phyloP scores from a whole-genome alignment of 495 filamentous ascomycete species.

The Haplographium delicatum region DNA sequence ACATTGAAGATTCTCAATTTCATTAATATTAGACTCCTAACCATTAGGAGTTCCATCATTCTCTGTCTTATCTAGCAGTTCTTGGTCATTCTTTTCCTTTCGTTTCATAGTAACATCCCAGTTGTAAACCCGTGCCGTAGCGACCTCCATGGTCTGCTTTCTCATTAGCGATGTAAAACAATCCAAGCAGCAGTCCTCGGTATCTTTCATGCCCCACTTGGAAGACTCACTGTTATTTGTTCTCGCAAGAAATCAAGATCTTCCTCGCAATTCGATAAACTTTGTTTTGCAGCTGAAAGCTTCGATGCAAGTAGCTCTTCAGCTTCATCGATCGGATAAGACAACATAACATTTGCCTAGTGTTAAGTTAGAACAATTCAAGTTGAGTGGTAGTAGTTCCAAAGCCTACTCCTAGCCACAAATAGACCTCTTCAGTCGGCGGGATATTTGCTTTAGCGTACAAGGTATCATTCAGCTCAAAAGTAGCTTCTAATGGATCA shows the following conservation, averaged over 20 bases:
- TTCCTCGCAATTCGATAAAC: conserved; percentile 82
- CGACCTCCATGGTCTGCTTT: conserved; percentile 85
- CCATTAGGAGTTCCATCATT: conserved; percentile 24
- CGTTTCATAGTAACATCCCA: conserved; percentile 94
- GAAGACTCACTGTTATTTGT: conserved; percentile 77
- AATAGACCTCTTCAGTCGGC: conserved; percentile 85
- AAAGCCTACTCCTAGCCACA: conserved; percentile 78
- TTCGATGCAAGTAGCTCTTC: conserved; percentile 73
- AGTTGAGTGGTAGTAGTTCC: no score
- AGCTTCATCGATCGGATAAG: conserved; percentile 87
- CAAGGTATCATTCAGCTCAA: conserved; percentile 93
- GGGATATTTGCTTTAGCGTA: conserved; percentile 82
- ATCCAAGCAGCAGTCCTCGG: no score
- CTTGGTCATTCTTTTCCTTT: conserved; percentile 75
- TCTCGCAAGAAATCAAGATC: conserved; percentile 94
- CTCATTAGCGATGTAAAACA: conserved; percentile 25
- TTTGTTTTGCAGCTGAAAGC: conserved; percentile 70
- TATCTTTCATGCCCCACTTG: background rate
- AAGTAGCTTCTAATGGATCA: conserved; percentile 80
- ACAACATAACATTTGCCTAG: conserved; percentile 93
- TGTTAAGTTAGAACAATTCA: conserved; percentile 19
- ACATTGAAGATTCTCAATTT: background rate
- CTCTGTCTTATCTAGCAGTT: conserved; percentile 16
- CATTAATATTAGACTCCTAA: background rate
- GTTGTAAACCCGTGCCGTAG: conserved; percentile 95